A percentile compares a stretch with the other conserved stretches of the same genome.
These are phyloP conservation scores for Chaetomium fimeti DNA, from an alignment of 495 filamentous ascomycete species.

Conservation along the genomic window DNA sequence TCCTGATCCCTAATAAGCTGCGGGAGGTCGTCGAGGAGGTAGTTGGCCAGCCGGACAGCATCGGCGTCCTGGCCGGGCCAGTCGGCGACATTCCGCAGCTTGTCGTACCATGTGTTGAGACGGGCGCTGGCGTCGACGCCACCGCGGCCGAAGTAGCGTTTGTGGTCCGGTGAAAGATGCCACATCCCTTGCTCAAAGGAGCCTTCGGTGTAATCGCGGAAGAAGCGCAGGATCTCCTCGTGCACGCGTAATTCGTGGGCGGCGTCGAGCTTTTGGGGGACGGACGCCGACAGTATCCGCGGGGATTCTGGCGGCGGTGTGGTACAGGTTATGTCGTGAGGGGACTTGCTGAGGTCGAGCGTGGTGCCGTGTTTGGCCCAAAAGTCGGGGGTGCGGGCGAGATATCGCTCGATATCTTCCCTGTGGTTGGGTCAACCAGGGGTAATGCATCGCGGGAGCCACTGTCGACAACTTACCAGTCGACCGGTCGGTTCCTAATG, in stretches of 20 bases:
- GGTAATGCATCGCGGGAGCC: neutral
- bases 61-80: slow-evolving; percentile 21
- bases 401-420: slow-evolving; percentile 39
- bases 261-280: slow-evolving; percentile 34
- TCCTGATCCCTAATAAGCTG: slow-evolving; percentile 28
- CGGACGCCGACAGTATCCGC: slow-evolving; percentile 3
- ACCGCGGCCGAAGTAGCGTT: slow-evolving; percentile 21
- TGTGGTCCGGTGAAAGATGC: slow-evolving; percentile 25
- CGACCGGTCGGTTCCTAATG: slow-evolving; percentile 37
- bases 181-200: slow-evolving; percentile 34
- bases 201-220: slow-evolving; percentile 35
- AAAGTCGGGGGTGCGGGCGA: slow-evolving; percentile 31
- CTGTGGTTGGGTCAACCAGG: slow-evolving; percentile 2
- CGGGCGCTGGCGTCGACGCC: slow-evolving; percentile 19
- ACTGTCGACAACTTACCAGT: slow-evolving; percentile 15
- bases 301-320: slow-evolving; percentile 37
- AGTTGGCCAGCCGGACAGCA: slow-evolving; percentile 26
- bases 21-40: slow-evolving; percentile 24
- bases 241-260: slow-evolving; percentile 31
- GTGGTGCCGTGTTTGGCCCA: slow-evolving; percentile 31
- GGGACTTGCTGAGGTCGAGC: slow-evolving; percentile 27
- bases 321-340: slow-evolving; percentile 34
- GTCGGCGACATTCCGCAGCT: slow-evolving; percentile 20
- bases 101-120: slow-evolving; percentile 25
- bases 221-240: slow-evolving; percentile 37